These are phyloP conservation scores for Aspergillus sp. DNA, from an alignment of 2,329 filamentous ascomycete species.

Conservation along the genomic window DNA sequence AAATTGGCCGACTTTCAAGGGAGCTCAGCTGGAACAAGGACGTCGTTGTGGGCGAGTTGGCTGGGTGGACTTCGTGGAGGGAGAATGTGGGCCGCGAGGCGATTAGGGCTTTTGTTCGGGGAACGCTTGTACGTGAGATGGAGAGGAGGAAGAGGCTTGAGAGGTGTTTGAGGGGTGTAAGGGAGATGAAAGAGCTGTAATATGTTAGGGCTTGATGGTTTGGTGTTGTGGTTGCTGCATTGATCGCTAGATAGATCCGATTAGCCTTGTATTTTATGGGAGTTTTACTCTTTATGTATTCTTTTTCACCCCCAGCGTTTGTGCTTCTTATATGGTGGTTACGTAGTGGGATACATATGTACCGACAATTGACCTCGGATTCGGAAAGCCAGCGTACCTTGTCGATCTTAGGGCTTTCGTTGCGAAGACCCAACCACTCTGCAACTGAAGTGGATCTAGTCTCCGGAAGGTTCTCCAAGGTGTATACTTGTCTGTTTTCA, in stretches of 20 bases:
- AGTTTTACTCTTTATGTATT: not conserved
- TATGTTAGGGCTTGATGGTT: not conserved
- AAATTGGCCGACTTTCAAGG: conserved; percentile 73
- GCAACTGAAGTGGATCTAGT: not conserved
- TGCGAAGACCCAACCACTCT: not conserved
- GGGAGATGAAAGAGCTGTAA: conserved; percentile 23
- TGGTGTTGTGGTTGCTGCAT: not conserved
- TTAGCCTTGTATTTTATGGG: not conserved
- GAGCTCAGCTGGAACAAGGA: conserved; percentile 93
- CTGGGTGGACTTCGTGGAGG: conserved; percentile 91
- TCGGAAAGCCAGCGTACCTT: not conserved
- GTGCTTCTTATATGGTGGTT: not conserved
- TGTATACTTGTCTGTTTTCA: not conserved
- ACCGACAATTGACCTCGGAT: too few species aligned
- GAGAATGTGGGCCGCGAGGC: conserved; percentile 75
- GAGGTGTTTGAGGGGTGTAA: conserved; percentile 72
- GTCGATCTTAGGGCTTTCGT: not conserved
- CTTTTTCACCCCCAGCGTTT: not conserved
- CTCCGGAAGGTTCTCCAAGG: not conserved
- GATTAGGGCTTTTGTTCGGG: conserved; percentile 74
- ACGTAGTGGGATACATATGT: not conserved
- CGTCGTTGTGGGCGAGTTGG: conserved; percentile 87
- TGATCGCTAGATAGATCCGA: not conserved
- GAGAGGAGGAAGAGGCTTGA: conserved; percentile 79
- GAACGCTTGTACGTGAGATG: conserved; percentile 79